A percentile compares a stretch with the other conserved stretches of the same genome.
These are phyloP conservation scores for Neofusicoccum ribis DNA, from an alignment of 2,329 filamentous ascomycete genomes.

Conservation along the genomic window DNA sequence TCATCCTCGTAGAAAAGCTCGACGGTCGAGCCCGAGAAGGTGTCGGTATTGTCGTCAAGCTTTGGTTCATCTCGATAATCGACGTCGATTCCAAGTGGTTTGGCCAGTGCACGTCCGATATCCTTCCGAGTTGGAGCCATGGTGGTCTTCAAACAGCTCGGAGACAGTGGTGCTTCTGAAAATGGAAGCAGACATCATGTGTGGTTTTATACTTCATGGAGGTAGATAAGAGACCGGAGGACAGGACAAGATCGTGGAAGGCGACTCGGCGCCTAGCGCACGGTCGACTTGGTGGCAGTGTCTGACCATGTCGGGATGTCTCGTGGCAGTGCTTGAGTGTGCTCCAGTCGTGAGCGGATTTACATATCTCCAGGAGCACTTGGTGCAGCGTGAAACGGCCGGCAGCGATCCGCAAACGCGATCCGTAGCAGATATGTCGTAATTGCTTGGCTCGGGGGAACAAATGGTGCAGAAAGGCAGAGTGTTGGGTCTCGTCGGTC, in stretches of 20 bases:
- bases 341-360: neutral
- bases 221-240: neutral
- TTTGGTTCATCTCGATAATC: slow-evolving; percentile 63
- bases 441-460: neutral
- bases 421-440: neutral
- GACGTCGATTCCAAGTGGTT: slow-evolving; percentile 78
- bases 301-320: neutral
- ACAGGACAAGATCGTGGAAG: neutral
- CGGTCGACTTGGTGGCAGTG: neutral
- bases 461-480: neutral
- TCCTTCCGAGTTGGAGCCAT: slow-evolving; percentile 49
- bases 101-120: slow-evolving; percentile 72
- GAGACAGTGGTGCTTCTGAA: neutral
- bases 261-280: neutral
- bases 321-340: neutral
- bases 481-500: neutral
- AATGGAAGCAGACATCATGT: neutral
- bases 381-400: neutral
- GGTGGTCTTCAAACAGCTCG: neutral
- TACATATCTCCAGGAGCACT: neutral
- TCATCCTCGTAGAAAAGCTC: slow-evolving; percentile 82
- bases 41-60: slow-evolving; percentile 61
- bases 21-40: slow-evolving; percentile 55
- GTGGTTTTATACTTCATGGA: neutral
- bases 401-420: neutral